A percentile compares a stretch with the other conserved stretches of the same genome.
Conservation (phyloP, 192 early-diverging fungal genomes). For the Phycomyces nitens region DNA sequence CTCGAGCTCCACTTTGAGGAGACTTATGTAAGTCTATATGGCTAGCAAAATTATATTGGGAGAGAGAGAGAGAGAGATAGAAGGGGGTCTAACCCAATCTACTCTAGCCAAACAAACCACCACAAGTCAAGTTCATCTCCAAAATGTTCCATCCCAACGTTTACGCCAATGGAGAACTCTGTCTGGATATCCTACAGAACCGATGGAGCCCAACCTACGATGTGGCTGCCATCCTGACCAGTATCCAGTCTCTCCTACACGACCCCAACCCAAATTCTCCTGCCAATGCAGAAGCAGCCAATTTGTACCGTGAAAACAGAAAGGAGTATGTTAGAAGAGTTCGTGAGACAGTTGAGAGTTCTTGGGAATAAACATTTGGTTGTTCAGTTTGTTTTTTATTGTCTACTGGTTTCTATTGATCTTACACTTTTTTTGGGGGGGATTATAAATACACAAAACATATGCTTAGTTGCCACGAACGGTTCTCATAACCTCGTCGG, state of each 20-base stretch:
- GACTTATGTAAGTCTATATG: slow-evolving; percentile 58
- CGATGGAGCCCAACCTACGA: slow-evolving; percentile 97
- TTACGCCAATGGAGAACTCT: slow-evolving; percentile 95
- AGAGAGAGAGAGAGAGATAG: not conserved
- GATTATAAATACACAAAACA: not conserved
- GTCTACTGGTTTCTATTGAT: not conserved
- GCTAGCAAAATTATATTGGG: not conserved
- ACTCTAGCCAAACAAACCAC: slow-evolving; percentile 86
- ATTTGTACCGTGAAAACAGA: slow-evolving; percentile 85
- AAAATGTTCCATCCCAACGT: slow-evolving; percentile 99
- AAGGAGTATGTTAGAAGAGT: slow-evolving; percentile 94
- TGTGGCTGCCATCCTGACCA: slow-evolving; percentile 89
- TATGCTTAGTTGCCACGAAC: slow-evolving; percentile 23
- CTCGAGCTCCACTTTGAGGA: slow-evolving; percentile 93
- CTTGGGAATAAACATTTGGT: slow-evolving; percentile 62
- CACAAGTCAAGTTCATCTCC: slow-evolving; percentile 88
- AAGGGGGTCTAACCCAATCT: not conserved
- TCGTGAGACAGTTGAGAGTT: slow-evolving; percentile 83
- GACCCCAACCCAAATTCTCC: slow-evolving; percentile 97
- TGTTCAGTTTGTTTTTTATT: not conserved
- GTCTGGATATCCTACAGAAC: slow-evolving; percentile 97
- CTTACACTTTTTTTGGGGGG: not conserved
- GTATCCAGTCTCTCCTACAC: slow-evolving; percentile 92
- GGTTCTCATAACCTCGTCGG: slow-evolving; percentile 64
- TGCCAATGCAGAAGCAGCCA: slow-evolving; percentile 95